Evolutionary conservation across 306 rosid species (phyloP).

Genomic region (Crotalaria pallida): DNA sequence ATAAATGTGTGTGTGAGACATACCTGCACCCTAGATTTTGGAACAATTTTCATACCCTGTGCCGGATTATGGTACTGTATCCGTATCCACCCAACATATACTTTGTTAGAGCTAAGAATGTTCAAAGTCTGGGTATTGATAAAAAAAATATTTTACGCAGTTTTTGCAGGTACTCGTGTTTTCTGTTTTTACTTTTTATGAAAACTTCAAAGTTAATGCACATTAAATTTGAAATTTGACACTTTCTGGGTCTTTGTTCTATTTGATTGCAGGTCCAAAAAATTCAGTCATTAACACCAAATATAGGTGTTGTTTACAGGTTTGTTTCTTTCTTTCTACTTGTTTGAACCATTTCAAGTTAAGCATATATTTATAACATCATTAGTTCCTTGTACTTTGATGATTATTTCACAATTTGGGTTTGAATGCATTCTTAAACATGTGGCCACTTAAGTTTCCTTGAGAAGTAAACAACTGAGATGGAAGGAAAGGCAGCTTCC

Average conservation of each 20-base stretch:
- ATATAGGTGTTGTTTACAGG: conserved; percentile 96
- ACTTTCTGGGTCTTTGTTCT: not conserved
- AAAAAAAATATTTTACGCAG: too few species aligned
- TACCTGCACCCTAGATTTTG: too few species aligned
- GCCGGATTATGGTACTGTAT: too few species aligned
- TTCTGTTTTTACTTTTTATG: not conserved
- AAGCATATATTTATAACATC: not conserved
- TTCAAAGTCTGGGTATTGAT: not conserved
- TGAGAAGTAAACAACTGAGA: not conserved
- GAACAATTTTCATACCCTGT: too few species aligned
- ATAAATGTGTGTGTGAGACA: too few species aligned
- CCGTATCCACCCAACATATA: too few species aligned
- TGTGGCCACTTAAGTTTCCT: not conserved
- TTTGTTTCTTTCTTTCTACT: conserved; percentile 29
- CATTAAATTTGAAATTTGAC: not conserved
- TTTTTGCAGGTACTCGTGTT: not conserved
- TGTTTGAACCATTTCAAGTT: conserved; percentile 18
- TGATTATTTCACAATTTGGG: not conserved
- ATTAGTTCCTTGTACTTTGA: not conserved
- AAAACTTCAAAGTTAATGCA: not conserved
- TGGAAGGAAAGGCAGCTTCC: not conserved
- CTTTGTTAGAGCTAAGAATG: not conserved
- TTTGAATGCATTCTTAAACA: not conserved
- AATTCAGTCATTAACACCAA: conserved; percentile 80
- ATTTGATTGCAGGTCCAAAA: conserved; percentile 67